These are phyloP conservation scores for Puccinia polysora DNA, from an alignment of 1,284 basidiomycete genomes.

Conservation along the genomic window DNA sequence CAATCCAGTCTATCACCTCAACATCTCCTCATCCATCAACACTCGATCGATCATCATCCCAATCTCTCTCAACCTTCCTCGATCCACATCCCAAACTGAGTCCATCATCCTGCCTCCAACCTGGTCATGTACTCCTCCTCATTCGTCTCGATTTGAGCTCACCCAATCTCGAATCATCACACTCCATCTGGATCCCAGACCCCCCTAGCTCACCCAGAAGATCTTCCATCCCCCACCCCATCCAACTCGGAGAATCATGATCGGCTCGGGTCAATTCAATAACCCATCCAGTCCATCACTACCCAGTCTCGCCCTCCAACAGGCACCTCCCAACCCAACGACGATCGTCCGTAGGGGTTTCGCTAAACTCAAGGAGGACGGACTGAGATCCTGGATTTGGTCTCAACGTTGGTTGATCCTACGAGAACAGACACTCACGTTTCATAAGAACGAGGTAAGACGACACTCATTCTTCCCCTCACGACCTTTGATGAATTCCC, in stretches of 20 bases:
- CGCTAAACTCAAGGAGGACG: conserved; percentile 53
- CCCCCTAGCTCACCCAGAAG: too few species aligned
- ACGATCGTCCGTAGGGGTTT: conserved; percentile 51
- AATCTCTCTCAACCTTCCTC: too few species aligned
- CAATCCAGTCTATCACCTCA: too few species aligned
- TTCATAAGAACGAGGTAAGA: conserved; percentile 85
- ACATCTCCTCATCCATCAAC: too few species aligned
- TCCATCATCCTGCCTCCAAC: too few species aligned
- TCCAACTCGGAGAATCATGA: conserved; percentile 30
- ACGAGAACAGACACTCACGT: conserved; percentile 70
- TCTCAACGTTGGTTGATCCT: conserved; percentile 84
- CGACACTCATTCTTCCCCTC: not conserved
- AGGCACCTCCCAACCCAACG: conserved; percentile 44
- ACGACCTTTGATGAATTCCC: conserved; percentile 43
- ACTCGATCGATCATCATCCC: too few species aligned
- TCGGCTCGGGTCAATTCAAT: not conserved
- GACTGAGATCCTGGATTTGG: conserved; percentile 76
- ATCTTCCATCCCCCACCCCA: too few species aligned
- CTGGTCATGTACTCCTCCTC: too few species aligned
- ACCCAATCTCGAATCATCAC: too few species aligned
- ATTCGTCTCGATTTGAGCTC: too few species aligned
- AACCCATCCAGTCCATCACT: conserved; percentile 12
- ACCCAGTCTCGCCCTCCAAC: not conserved
- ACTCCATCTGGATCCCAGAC: too few species aligned
- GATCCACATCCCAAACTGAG: too few species aligned